Base-by-base conservation (phyloP, 768 basidiomycete species). In the Mrakia blollopis region DNA sequence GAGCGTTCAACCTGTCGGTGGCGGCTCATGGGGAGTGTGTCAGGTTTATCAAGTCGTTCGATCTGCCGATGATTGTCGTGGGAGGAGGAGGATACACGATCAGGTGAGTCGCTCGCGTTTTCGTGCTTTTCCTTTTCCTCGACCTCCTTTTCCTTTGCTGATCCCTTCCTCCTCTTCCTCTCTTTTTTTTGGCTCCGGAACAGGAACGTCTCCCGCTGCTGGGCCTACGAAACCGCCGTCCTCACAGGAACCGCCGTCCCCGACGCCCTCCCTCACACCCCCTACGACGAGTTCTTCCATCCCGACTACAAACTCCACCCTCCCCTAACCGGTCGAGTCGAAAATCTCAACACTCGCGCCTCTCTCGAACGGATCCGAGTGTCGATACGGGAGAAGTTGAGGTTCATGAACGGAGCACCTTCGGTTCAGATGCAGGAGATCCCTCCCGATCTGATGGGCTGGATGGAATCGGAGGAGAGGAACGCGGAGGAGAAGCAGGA, bases 1-100 rank as follows among this genome's bases (percentile, higher is more conserved):
- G 96, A 28, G 94, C 94, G 0, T 99, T 98, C 89, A 98, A 99
- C 82, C 87, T 99, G 8, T 94, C 92, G 18, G 98, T 98, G 80
- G 92, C 93, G 35, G 96, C 95, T 0, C 96, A 99, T 81, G 96
- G 97, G 28, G 96, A 98, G 85, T 99, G 96, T 82, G 94, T 99
- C 41, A 91, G 95, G 82, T 98, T 95, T 83, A 94, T 99, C 71
- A 90, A 95, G 79, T 91, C 91, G 79, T 98, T 92, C 85, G 89
- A 90, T 81, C 88, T 98, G 3, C 96, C 96, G 1, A 85, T 98
- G 21, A 87, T 99, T 25, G 91, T 98, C 44, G 83, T 99, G 9
- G 96, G 96, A 60, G 96, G 96, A 2, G 96, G 96, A 5, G 96
- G 96, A 0, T 99, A 99, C 84, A 94, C 94, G 7, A 92, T 98